Evolutionary conservation across 441 rosid species (phyloP), one percentile per base, ranked within the genome.

Genomic region (Adansonia grandidieri): DNA sequence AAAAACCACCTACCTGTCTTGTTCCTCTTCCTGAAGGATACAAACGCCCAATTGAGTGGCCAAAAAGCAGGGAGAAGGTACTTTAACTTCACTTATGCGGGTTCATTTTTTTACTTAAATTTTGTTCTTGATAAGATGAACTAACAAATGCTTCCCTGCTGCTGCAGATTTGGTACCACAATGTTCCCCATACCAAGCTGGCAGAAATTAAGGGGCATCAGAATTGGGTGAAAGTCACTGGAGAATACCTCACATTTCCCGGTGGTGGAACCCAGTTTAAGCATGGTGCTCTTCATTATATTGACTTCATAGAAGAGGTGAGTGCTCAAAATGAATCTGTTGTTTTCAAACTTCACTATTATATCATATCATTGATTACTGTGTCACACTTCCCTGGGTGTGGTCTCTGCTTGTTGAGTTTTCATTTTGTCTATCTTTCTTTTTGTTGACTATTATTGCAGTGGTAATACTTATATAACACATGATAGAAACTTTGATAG

Each of bases 61-160:
- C 99, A 58, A 91, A 81, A 76, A 93, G 99, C 90, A 87, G 97
- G 87, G 98, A 96, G 58, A 96, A 90, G 94, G 99, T 91, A 60
- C 56, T 75, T 85, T 28, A 63, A 63, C 13, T 66, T 32, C 74
- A n/a, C n/a, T n/a, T n/a, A 32, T 17, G n/a, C 64, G 48, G 9
- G 50, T 53, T 2, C 63, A 11, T 15, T 53, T 60, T 53, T 53
- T 60, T 44, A 60, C 8, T 17, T 17, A 67, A 15, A 6, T 56
- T 40, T 65, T 67, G 5, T 22, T 77, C 44, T 60, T 82, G 66
- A 60, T 45, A 9, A 14, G 32, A 76, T 56, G 45, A 76, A 8
- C 24, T 79, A 28, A 78, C 57, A 56, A 9, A 77, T 80, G 32
- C 80, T 5, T 78, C 67, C 48, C 67, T 79, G 79, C 89, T 93